Evolutionary conservation across 805 yeast genomes (phyloP), one percentile per base, ranked within the genome.

Genomic region (Diddensiella caesifluorescens): DNA sequence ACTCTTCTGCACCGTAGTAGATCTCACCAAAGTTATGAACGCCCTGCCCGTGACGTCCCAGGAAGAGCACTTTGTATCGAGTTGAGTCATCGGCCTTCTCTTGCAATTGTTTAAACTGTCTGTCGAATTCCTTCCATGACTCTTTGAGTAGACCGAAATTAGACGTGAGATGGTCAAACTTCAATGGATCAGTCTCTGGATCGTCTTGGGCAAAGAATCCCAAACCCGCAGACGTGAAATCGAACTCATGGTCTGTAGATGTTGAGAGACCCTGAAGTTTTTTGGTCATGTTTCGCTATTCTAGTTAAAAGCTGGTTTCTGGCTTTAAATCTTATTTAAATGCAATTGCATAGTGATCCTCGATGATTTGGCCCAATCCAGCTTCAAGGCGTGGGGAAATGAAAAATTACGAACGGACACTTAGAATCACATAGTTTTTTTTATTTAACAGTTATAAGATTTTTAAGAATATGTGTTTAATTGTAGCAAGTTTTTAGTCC

Each of bases 11-110:
- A 12, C 77, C 79, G 50, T 73, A 73, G 38, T 60, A 61, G 13
- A 60, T 38, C 49, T 71, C 70, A 21, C 73, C 75, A 42, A 63
- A 53, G 50, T 74, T 74, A 51, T 74, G 79, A 52, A 51, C 72
- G 1, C 79, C 79, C 47, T 74, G 75, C 3, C 78, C 79, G 47
- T 74, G 79, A 39, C 79, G 64, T 4, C 73, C 77, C 26, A 73
- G 60, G 45, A 67, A 67, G 29, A 74, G 55, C 7, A 74, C 51
- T 53, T 74, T 74, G 56, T 72, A 74, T 15, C 47, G 38, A n/a
- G 52, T 27, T 25, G 64, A 52, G 5, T 44, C 31, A 1, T 44
- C 50, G 45, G 71, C 73, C 2, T 22, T 15, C n/a, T 38, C 20
- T 29, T 49, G 41, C 50, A 74, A 59, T n/a, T 55, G 48, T 4